Percentiles rank a stretch among this genome's conserved stretches.
phyloP scores from a whole-genome alignment of 2,329 filamentous ascomycete species.

The Colletotrichum melonis region DNA sequence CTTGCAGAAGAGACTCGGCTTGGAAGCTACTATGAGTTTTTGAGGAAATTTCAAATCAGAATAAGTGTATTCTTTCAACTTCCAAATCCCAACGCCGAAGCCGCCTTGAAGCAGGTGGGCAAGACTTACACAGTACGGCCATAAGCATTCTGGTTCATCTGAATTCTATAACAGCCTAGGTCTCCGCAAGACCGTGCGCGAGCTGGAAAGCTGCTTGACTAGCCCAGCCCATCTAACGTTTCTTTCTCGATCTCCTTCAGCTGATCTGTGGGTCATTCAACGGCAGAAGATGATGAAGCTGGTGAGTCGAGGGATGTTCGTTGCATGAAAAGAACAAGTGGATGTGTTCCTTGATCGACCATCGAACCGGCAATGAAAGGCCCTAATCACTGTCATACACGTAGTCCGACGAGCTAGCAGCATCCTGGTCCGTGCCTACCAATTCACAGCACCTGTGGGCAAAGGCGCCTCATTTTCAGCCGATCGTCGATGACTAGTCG shows the following conservation, averaged over 20 bases:
- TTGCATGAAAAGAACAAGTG: background rate
- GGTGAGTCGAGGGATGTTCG: background rate
- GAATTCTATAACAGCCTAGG: conserved; percentile 4
- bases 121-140: background rate
- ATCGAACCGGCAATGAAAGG: background rate
- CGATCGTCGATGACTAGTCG: background rate
- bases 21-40: background rate
- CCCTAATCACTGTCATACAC: conserved; percentile 7
- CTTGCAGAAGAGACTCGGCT: background rate
- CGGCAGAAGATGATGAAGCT: background rate
- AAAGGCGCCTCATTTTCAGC: background rate
- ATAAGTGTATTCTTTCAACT: background rate
- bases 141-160: conserved; percentile 3
- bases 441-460: background rate
- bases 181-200: background rate
- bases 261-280: background rate
- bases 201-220: background rate
- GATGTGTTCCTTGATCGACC: background rate
- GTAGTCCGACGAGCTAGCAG: background rate
- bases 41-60: background rate
- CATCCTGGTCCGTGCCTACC: background rate
- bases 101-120: too few relatives aligned
- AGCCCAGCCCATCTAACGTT: background rate
- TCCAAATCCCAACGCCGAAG: background rate
- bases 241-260: background rate